phyloP scores from a whole-genome alignment of 805 yeast species.

The Tanozyma kutaoensis region DNA sequence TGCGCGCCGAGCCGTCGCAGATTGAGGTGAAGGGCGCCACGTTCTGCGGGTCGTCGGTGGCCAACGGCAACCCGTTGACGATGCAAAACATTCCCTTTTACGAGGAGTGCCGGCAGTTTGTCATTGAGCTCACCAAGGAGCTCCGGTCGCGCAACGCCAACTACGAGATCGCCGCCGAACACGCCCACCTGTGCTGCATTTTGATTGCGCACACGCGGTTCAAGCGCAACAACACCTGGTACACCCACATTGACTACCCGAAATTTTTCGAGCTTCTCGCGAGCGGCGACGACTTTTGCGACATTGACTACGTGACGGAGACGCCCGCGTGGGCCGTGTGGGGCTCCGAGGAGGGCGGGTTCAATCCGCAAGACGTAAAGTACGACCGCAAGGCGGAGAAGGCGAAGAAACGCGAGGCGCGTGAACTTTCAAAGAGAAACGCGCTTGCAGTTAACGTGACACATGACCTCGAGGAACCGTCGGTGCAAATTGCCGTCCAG shows the following conservation, averaged over 20 bases:
- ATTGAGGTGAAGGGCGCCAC: constrained; percentile 93
- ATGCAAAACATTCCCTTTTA: constrained; percentile 95
- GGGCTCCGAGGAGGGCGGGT: constrained; percentile 79
- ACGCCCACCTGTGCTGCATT: constrained; percentile 90
- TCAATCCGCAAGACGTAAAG: constrained; percentile 74
- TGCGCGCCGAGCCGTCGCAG: constrained; percentile 69
- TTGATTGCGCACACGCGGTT: constrained; percentile 68
- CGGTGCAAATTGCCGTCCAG: too few species aligned
- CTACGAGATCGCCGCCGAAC: constrained; percentile 87
- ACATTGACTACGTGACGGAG: constrained; percentile 65
- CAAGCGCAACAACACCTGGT: constrained; percentile 62
- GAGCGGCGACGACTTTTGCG: constrained; percentile 54
- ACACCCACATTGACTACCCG: constrained; percentile 78
- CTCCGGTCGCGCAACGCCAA: constrained; percentile 52
- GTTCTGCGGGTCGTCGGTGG: constrained; percentile 79
- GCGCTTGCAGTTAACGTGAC: too few species aligned
- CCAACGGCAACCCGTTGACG: constrained; percentile 78
- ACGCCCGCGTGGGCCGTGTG: constrained; percentile 90
- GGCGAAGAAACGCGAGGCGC: constrained; percentile 29
- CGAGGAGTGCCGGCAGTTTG: constrained; percentile 77
- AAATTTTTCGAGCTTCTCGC: constrained; percentile 59
- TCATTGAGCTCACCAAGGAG: constrained; percentile 45
- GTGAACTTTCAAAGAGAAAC: too few species aligned
- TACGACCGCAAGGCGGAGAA: constrained; percentile 52
- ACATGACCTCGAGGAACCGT: too few species aligned